These are phyloP conservation scores for Rhizoclosmatium globosum DNA, from an alignment of 192 early-diverging fungal species.

Conservation along the genomic window DNA sequence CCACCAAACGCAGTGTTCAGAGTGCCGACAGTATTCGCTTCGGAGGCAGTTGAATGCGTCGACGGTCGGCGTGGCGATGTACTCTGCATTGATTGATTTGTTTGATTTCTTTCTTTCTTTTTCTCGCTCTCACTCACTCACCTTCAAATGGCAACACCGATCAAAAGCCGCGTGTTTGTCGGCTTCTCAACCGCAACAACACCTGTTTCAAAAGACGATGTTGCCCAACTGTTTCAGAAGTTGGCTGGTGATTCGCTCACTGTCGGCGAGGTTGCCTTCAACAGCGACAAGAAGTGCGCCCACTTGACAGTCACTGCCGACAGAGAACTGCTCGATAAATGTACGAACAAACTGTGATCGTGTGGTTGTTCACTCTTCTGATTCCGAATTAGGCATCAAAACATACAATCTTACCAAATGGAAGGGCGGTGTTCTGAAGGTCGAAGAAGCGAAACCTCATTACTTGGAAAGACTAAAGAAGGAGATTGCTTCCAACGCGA, in stretches of 20 bases:
- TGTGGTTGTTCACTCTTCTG: background rate
- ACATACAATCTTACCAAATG: constrained; percentile 15
- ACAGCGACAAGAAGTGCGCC: background rate
- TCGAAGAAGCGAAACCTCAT: constrained; percentile 21
- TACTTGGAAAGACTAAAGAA: constrained; percentile 19
- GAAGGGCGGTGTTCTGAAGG: constrained; percentile 5
- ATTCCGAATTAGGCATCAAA: background rate
- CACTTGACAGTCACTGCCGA: background rate
- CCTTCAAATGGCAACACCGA: too few relatives aligned
- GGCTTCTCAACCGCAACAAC: background rate
- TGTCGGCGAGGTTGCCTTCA: background rate
- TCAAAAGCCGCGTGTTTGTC: background rate
- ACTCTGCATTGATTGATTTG: too few relatives aligned
- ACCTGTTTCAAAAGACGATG: background rate
- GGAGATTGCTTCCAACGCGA: background rate
- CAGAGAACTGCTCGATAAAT: background rate
- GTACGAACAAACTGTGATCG: background rate
- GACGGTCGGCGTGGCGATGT: too few relatives aligned
- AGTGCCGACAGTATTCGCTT: too few relatives aligned
- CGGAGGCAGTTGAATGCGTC: too few relatives aligned
- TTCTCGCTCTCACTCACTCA: too few relatives aligned
- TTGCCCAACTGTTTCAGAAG: background rate
- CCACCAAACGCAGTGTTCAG: too few relatives aligned
- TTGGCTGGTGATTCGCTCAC: background rate
- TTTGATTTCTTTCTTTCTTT: too few relatives aligned